Evolutionary conservation across 257 asterid genomes (phyloP), one percentile per base, ranked within the genome.

Genomic region (Craterostigma plantagineum): DNA sequence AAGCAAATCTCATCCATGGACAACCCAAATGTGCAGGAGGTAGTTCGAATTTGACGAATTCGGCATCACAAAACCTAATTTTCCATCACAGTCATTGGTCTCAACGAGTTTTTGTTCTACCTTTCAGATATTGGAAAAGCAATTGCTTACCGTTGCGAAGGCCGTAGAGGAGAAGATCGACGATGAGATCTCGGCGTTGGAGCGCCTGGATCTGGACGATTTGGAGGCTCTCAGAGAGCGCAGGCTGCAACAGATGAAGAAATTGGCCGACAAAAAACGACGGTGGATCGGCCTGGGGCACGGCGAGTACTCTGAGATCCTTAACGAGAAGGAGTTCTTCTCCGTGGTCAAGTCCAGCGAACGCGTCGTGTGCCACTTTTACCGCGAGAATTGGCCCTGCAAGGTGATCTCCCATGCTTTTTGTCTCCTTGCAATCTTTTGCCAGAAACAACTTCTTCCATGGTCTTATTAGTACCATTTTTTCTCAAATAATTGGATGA

Each of bases 331-430:
- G 67, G 95, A 90, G 2, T 90, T 90, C 38, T 90, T 90, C 79
- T 61, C 94, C 10, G 62, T 54, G 17, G 99, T 70, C 39, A 90
- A 90, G 65, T 92, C 99, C 41, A 87, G 98, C 53, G 92, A 87
- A 10, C 95, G 98, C 9, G 98, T 87, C 0, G 92, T 87, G 56
- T 87, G 99, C 59, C 99, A 90, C 61, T 90, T 90, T 64, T 90
- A 90, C 65, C 91, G 99, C 30, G 95, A 90, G 12, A 90, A 83
- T 69, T 90, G 95, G 95, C 95, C 99, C 48, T 90, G 99, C 81
- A 90, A 90, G 95, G 99, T 87, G 48, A 36, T 14, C 17, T 40
- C 46, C 13, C 50, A 34, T 10, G 30, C 44, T 35, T 49, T 1
- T 2, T 36, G 14, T 3, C 3, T 36, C 40, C 11, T 9, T 36